phyloP scores from a whole-genome alignment of 192 early-diverging fungal species.

The Rhizophagus clarus region DNA sequence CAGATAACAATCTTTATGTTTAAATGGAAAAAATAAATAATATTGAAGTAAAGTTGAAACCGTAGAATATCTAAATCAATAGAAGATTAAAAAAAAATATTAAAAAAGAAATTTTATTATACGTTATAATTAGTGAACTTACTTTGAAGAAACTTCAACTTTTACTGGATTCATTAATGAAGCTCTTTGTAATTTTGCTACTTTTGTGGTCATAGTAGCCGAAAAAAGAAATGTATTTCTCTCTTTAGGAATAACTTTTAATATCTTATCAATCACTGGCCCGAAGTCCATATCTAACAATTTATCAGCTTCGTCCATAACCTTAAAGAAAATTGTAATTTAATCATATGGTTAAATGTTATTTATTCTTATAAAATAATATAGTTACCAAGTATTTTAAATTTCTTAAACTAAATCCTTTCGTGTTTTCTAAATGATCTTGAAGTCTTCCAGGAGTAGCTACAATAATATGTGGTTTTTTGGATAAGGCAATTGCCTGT shows the following conservation, averaged over 20 bases:
- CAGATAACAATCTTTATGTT: slow-evolving; percentile 93
- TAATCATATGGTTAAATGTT: not conserved
- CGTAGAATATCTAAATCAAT: slow-evolving; percentile 75
- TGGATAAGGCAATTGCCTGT: slow-evolving; percentile 91
- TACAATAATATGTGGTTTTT: slow-evolving; percentile 93
- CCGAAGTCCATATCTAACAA: slow-evolving; percentile 95
- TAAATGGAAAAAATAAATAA: slow-evolving; percentile 96
- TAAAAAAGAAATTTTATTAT: not conserved
- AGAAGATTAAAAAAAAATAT: not conserved
- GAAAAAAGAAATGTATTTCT: slow-evolving; percentile 94
- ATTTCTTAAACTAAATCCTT: slow-evolving; percentile 90
- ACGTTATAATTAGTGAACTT: slow-evolving; percentile 20
- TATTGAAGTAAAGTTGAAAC: slow-evolving; percentile 92
- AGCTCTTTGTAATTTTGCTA: slow-evolving; percentile 92
- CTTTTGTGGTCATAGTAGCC: slow-evolving; percentile 98
- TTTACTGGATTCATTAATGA: slow-evolving; percentile 92
- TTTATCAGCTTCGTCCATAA: slow-evolving; percentile 94
- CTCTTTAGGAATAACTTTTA: slow-evolving; percentile 90
- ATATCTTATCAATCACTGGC: slow-evolving; percentile 93
- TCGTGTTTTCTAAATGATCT: slow-evolving; percentile 98
- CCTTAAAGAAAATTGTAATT: slow-evolving; percentile 23
- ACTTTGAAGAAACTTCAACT: slow-evolving; percentile 92
- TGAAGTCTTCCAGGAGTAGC: slow-evolving; percentile 95
- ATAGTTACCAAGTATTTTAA: slow-evolving; percentile 80
- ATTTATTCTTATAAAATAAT: not conserved